Evolutionary conservation across 1,284 basidiomycete genomes (phyloP), one percentile per base, ranked within the genome.

Genomic region (Wallemia mellicola): DNA sequence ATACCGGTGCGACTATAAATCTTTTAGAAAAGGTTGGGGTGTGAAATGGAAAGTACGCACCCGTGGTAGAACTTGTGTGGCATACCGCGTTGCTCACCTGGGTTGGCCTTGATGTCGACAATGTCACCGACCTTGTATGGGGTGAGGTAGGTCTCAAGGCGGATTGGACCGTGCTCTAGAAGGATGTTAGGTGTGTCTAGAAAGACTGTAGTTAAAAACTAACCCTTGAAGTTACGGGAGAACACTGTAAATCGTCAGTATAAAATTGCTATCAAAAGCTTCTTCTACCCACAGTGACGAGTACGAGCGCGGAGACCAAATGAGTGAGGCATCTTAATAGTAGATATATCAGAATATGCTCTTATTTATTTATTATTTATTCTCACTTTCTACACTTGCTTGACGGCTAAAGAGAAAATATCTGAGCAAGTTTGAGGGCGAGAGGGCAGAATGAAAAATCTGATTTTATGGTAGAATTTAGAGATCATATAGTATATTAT

Each of bases 271-370:
- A 55, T 24, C 9, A 24, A 22, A 22, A 22, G 54, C 54, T 55
- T 5, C 54, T 7, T 7, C 54, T 28, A 57, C 55, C 17, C 27
- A 57, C 55, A 94, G 77, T 95, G 77, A 80, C 92, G 89, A 79
- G 92, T 96, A 68, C 92, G 88, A 82, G 91, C 91, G 72, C 91
- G 82, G 79, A 92, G 87, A 88, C 92, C 92, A 79, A 83, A 95
- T 63, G 91, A 95, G 86, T 96, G 87, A 77, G 92, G 89, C 91
- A 95, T 96, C 72, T 80, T 82, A 80, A 77, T 69, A 73, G 63
- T 55, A 75, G 80, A 67, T 58, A 60, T 59, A 59, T 61, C 24
- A 26, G 24, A 48, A 5, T n/a, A 5, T 22, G 14, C 5, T 48
- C 22, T 48, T 5, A n/a, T 15, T 48, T 7, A 7, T 30, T 30